Base-by-base conservation (phyloP, 2,329 filamentous ascomycete genomes). In the Nigrospora oryzae region DNA sequence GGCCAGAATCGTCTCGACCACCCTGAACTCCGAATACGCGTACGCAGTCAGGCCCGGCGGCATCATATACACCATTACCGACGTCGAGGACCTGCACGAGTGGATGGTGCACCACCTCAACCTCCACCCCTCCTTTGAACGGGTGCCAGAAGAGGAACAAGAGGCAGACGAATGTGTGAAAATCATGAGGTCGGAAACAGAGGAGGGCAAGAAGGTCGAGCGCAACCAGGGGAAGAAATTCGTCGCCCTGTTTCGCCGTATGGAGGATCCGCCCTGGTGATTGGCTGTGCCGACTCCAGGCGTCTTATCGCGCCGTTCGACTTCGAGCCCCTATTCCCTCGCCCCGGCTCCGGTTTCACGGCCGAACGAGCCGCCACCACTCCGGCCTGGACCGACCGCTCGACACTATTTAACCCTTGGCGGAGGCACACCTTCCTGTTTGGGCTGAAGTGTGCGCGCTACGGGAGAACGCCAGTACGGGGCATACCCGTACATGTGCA, bases 171-270 rank as follows among this genome's bases (percentile, higher is more conserved):
- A 79, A 51, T 89, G 84, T 60, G 85, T 91, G 7, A 67, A 67
- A 46, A 72, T 86, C 44, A 94, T 93, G 87, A 75, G 69, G 58
- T 77, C 75, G 33, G 89, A 93, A 68, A 98, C 94, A 4, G 93
- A 98, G 64, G 94, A 98, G 69, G 89, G 90, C 32, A 96, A 95
- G 72, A 98, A 98, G 70, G 93, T 98, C 13, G 80, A 83, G 55
- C 79, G 93, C 60, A 95, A 97, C 66, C 81, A 86, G 36, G 93
- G 93, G 0, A 79, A 81, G 60, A 98, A 97, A 67, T 95, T 86
- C 66, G 84, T 97, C 40, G 91, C 89, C 36, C 79, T 95, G 41
- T 98, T 93, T 63, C 77, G 85, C 58, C 81, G 93, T 50, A 67
- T 84, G 50, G 82, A 86, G 59, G 84, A 95, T 68, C 89, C 89